Percentiles rank a stretch among this genome's conserved stretches.
These are phyloP conservation scores for Colletotrichum magnum DNA, from an alignment of 2,329 filamentous ascomycete species.

Conservation along the genomic window DNA sequence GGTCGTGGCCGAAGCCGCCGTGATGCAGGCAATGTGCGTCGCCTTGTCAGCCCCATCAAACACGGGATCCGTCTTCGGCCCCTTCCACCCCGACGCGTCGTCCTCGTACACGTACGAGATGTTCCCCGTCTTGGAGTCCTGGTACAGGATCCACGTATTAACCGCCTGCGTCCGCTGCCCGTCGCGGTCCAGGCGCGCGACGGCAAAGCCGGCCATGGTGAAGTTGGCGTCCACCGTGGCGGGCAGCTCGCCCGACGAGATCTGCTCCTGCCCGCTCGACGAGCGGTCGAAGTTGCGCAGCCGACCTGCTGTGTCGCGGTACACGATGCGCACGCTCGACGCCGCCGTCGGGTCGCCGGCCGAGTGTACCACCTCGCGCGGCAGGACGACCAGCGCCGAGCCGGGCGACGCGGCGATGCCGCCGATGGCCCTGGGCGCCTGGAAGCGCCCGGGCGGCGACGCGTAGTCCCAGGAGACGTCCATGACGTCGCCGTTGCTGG, in stretches of 20 bases:
- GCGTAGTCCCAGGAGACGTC: constrained; percentile 24
- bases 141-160: constrained; percentile 45
- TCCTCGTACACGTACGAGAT: constrained; percentile 42
- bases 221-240: constrained; percentile 41
- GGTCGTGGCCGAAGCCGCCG: constrained; percentile 17
- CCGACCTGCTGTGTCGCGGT: constrained; percentile 23
- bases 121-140: constrained; percentile 41
- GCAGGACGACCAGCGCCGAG: constrained; percentile 28
- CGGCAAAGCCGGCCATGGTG: constrained; percentile 42
- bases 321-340: constrained; percentile 30
- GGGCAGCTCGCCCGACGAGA: constrained; percentile 12
- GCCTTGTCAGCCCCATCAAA: constrained; percentile 32
- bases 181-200: constrained; percentile 30
- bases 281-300: constrained; percentile 32
- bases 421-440: constrained; percentile 11
- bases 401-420: constrained; percentile 13
- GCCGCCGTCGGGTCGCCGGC: constrained; percentile 13
- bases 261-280: constrained; percentile 12
- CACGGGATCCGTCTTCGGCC: constrained; percentile 29
- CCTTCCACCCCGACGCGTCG: constrained; percentile 40
- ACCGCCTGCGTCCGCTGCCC: constrained; percentile 31
- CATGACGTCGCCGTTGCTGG: constrained; percentile 16
- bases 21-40: constrained; percentile 39
- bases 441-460: constrained; percentile 2
- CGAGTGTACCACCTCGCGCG: constrained; percentile 19